Conservation (phyloP, 2,329 filamentous ascomycete genomes). For the Neonectria sp. region DNA sequence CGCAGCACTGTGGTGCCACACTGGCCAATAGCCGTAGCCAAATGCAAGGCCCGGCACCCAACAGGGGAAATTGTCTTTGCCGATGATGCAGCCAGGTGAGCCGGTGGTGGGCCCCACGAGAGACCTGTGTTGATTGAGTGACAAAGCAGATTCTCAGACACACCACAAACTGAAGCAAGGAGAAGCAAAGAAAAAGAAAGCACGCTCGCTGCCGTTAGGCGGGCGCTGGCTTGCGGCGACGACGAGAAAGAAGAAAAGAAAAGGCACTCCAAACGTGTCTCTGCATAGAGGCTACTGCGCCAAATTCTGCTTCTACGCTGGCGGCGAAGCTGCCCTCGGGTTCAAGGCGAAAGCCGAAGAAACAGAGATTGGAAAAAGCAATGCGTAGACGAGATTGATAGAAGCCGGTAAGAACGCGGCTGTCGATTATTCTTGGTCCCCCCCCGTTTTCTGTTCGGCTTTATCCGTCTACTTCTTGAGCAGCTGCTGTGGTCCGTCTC, state of each 20-base stretch:
- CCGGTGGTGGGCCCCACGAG: slow-evolving; percentile 8
- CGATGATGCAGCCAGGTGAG: slow-evolving; percentile 29
- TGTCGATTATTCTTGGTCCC: not conserved
- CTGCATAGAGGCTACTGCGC: slow-evolving; percentile 1
- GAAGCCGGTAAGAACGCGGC: slow-evolving; percentile 16
- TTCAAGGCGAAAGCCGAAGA: slow-evolving; percentile 6
- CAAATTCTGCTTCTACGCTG: not conserved
- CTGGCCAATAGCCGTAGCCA: slow-evolving; percentile 34
- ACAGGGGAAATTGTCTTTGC: slow-evolving; percentile 47
- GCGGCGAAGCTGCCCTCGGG: slow-evolving; percentile 7
- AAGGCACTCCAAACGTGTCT: not conserved
- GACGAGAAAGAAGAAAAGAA: slow-evolving; percentile 9
- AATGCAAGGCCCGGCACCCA: slow-evolving; percentile 34
- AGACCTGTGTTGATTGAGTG: slow-evolving; percentile 11
- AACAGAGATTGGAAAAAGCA: slow-evolving; percentile 10
- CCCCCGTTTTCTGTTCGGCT: not conserved
- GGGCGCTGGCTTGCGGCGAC: slow-evolving; percentile 6
- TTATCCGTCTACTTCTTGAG: not conserved
- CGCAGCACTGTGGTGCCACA: slow-evolving; percentile 21
- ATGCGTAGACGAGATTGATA: slow-evolving; percentile 17
- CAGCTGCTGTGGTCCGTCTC: not conserved
- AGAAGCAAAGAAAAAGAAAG: slow-evolving; percentile 19
- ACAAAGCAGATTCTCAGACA: slow-evolving; percentile 16
- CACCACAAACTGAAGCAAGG: slow-evolving; percentile 8
- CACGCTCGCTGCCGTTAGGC: slow-evolving; percentile 3